Conservation (phyloP, 148 eudicot species). For the Amaranthus cruentus region DNA sequence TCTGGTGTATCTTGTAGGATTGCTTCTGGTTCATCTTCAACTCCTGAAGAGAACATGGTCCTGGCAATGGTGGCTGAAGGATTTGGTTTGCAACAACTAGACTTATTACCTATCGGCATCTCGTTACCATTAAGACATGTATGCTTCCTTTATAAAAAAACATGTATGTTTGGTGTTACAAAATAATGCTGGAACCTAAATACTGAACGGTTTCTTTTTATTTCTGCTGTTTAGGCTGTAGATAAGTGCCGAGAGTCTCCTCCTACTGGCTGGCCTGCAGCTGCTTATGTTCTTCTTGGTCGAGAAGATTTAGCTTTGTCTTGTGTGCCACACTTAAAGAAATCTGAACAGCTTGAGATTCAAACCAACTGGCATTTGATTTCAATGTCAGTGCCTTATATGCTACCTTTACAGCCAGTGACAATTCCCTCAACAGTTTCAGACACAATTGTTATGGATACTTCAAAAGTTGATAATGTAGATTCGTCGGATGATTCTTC, state of each 20-base stretch:
- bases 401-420: constrained; percentile 85
- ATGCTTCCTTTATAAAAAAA: constrained; percentile 25
- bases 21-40: constrained; percentile 66
- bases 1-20: constrained; percentile 74
- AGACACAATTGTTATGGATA: constrained; percentile 56
- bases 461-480: constrained; percentile 53
- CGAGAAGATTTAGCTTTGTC: constrained; percentile 93
- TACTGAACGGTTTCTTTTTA: not conserved
- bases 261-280: constrained; percentile 93
- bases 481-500: constrained; percentile 68
- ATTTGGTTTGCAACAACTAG: constrained; percentile 92
- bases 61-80: constrained; percentile 96
- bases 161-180: not conserved
- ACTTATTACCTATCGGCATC: constrained; percentile 85
- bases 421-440: constrained; percentile 71
- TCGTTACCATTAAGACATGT: constrained; percentile 96
- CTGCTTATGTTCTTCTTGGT: constrained; percentile 97
- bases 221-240: constrained; percentile 48
- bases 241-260: constrained; percentile 96
- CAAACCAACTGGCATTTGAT: constrained; percentile 51
- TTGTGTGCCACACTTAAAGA: constrained; percentile 42
- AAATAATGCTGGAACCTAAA: not conserved
- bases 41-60: constrained; percentile 62
- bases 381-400: constrained; percentile 87
- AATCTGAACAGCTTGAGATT: constrained; percentile 50